Conservation (phyloP, 2,329 filamentous ascomycete genomes). For the Arthrocladium fulminans region DNA sequence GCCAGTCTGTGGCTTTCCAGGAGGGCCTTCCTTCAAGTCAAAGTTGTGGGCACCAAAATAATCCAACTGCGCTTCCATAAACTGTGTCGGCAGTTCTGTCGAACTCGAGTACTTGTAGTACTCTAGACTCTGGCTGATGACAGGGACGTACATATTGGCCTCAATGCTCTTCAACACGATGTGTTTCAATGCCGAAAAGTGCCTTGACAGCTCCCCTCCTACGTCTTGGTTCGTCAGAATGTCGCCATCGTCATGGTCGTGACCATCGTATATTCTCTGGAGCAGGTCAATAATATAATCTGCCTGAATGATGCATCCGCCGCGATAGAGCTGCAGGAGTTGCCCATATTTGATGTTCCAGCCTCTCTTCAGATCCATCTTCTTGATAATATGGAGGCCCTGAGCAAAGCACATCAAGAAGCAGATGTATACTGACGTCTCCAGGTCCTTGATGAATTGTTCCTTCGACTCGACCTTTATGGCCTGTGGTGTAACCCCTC, state of each 20-base stretch:
- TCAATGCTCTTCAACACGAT: conserved; percentile 48
- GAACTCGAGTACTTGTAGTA: conserved; percentile 57
- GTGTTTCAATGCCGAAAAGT: conserved; percentile 45
- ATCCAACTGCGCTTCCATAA: conserved; percentile 63
- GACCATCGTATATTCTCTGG: conserved; percentile 7
- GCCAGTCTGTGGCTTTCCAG: conserved; percentile 16
- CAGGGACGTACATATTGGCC: conserved; percentile 52
- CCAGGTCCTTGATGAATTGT: conserved; percentile 49
- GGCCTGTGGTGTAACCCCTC: conserved; percentile 20
- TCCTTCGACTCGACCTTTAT: conserved; percentile 24
- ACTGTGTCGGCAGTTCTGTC: conserved; percentile 55
- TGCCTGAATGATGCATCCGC: conserved; percentile 62
- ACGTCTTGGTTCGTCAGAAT: conserved; percentile 40
- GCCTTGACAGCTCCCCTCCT: conserved; percentile 45
- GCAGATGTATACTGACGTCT: conserved; percentile 52
- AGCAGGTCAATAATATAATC: conserved; percentile 57
- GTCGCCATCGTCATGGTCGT: conserved; percentile 36
- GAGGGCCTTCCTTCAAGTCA: conserved; percentile 14
- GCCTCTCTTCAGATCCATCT: conserved; percentile 47
- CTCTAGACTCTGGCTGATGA: conserved; percentile 54
- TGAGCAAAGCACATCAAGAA: conserved; percentile 57
- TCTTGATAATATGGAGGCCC: conserved; percentile 56
- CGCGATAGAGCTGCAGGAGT: conserved; percentile 53
- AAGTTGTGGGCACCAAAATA: conserved; percentile 61
- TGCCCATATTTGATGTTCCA: conserved; percentile 44